phyloP scores from a whole-genome alignment of 108 stramenopile genomes.

The Cyclotella cryptica region DNA sequence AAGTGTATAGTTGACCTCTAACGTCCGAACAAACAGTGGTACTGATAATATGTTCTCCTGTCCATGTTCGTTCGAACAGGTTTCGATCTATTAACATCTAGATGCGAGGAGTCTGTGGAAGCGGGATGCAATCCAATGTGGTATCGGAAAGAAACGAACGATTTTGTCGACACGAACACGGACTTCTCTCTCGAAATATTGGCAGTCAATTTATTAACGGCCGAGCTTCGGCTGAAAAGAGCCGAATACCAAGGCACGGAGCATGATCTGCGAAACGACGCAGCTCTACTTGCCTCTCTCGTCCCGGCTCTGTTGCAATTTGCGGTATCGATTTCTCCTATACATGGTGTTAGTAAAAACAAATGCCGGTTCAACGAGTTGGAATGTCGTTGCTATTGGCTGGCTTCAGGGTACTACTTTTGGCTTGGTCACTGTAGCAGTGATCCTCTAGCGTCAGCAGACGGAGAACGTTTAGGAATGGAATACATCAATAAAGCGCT shows the following conservation, averaged over 20 bases:
- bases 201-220: slow-evolving; percentile 74
- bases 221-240: slow-evolving; percentile 72
- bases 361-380: slow-evolving; percentile 34
- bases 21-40: no score
- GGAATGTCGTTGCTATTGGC: slow-evolving; percentile 71
- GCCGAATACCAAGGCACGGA: slow-evolving; percentile 58
- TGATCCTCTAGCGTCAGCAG: slow-evolving; percentile 54
- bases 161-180: neutral
- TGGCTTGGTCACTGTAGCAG: slow-evolving; percentile 66
- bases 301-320: slow-evolving; percentile 64
- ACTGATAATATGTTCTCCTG: neutral
- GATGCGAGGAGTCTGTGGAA: slow-evolving; percentile 2
- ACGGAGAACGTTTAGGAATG: slow-evolving; percentile 64
- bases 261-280: slow-evolving; percentile 60
- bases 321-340: slow-evolving; percentile 26
- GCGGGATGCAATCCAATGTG: slow-evolving; percentile 9
- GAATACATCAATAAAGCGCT: slow-evolving; percentile 62
- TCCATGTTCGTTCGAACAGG: slow-evolving; percentile 20
- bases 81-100: slow-evolving; percentile 28
- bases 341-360: neutral
- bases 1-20: slow-evolving; percentile 17
- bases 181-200: slow-evolving; percentile 47
- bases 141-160: slow-evolving; percentile 22
- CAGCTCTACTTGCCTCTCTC: slow-evolving; percentile 50
- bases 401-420: slow-evolving; percentile 66